These are phyloP conservation scores for Parasitella parasitica DNA, from an alignment of 371 early-diverging fungal genomes.

Conservation along the genomic window DNA sequence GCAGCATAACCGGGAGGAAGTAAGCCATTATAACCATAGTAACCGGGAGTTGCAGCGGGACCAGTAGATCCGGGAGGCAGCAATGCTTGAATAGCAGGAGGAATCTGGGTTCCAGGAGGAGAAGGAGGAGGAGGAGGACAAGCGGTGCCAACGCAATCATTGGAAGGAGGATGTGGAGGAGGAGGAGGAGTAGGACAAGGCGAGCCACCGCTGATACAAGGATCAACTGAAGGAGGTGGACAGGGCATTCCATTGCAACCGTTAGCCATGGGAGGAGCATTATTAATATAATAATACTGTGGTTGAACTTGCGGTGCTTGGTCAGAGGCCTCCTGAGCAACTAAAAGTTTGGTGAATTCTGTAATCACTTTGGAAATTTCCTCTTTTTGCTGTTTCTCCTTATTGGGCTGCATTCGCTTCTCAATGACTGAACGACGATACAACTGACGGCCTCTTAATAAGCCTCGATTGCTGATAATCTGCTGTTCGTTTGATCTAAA, in stretches of 20 bases:
- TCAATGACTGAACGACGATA: constrained; percentile 1
- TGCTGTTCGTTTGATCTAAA: neutral
- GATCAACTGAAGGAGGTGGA: neutral
- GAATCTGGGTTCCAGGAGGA: neutral
- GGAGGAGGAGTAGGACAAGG: neutral
- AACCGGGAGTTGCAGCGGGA: neutral
- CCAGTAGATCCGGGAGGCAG: constrained; percentile 1
- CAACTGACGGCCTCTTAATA: neutral
- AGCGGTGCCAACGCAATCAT: neutral
- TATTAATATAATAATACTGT: neutral
- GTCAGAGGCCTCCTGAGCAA: neutral
- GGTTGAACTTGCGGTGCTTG: neutral
- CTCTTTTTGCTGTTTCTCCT: neutral
- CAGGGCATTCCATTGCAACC: neutral
- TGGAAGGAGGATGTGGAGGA: neutral
- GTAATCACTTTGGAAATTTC: neutral
- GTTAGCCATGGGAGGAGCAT: neutral
- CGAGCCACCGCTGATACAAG: neutral
- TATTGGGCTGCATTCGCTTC: neutral
- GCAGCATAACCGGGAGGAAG: neutral
- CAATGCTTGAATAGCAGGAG: constrained; percentile 11
- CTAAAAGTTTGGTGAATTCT: neutral
- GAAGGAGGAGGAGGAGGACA: neutral
- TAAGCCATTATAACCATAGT: neutral
- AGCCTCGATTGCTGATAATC: neutral